phyloP scores from a whole-genome alignment of 352 stramenopile species.

The Pythium brassicae region DNA sequence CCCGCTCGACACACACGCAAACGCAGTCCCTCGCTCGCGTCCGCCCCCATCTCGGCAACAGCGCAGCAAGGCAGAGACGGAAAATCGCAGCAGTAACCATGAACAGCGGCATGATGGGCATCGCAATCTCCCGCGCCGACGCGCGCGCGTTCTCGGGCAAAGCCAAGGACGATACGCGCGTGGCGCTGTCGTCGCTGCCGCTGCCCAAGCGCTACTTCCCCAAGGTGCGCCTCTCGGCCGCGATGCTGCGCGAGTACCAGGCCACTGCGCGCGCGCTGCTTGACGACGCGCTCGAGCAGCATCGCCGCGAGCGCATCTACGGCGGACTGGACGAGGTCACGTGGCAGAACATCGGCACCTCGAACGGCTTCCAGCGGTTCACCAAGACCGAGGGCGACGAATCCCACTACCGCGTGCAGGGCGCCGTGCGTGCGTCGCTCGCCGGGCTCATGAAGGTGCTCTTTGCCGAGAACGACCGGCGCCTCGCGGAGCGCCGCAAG shows the following conservation, averaged over 20 bases:
- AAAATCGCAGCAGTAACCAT: neutral
- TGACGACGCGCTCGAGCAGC: conserved; percentile 36
- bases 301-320: conserved; percentile 31
- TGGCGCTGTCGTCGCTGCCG: conserved; percentile 29
- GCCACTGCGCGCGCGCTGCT: conserved; percentile 31
- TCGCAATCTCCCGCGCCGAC: conserved; percentile 12
- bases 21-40: too few relatives aligned
- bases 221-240: conserved; percentile 27
- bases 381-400: conserved; percentile 41
- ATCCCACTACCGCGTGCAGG: conserved; percentile 54
- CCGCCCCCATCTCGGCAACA: neutral
- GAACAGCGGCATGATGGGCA: conserved; percentile 8
- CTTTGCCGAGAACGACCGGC: conserved; percentile 42
- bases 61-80: too few relatives aligned
- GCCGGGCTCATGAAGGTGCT: conserved; percentile 61
- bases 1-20: neutral
- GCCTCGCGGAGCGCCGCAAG: conserved; percentile 37
- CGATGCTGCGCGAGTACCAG: conserved; percentile 37
- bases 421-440: conserved; percentile 43
- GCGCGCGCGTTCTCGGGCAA: conserved; percentile 12
- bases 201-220: conserved; percentile 46
- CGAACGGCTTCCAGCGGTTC: conserved; percentile 49
- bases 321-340: conserved; percentile 33
- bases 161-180: conserved; percentile 3
- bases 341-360: conserved; percentile 54